phyloP scores from a whole-genome alignment of 345 rosid genomes.

The Raphanus sativus region DNA sequence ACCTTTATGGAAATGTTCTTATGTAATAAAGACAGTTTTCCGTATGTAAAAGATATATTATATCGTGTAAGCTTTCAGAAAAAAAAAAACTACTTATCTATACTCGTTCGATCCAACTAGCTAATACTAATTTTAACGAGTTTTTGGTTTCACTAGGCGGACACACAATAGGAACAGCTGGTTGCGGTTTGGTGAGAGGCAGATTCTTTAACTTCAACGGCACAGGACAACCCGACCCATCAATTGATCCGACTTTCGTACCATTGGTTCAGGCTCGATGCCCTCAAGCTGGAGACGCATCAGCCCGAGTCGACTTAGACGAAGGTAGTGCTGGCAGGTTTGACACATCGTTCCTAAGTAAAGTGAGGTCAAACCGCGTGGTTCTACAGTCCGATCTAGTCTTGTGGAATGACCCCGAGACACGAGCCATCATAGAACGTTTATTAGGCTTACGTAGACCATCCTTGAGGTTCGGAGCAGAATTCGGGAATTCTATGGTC shows the following conservation, averaged over 20 bases:
- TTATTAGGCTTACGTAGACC: slow-evolving; percentile 32
- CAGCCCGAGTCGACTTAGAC: slow-evolving; percentile 42
- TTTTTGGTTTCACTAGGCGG: slow-evolving; percentile 36
- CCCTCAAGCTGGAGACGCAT: slow-evolving; percentile 33
- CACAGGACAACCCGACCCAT: slow-evolving; percentile 38
- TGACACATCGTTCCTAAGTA: slow-evolving; percentile 44
- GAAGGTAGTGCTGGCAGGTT: slow-evolving; percentile 36
- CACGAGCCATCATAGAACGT: slow-evolving; percentile 31
- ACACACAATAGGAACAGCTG: slow-evolving; percentile 52
- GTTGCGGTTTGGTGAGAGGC: slow-evolving; percentile 40
- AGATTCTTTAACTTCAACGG: slow-evolving; percentile 44
- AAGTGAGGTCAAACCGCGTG: slow-evolving; percentile 42
- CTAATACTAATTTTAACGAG: not conserved
- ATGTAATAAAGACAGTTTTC: too few species aligned
- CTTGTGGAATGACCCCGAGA: slow-evolving; percentile 41
- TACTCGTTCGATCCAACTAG: not conserved
- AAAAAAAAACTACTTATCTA: too few species aligned
- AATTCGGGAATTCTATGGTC: slow-evolving; percentile 53
- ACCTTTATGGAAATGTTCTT: too few species aligned
- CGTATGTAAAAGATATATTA: too few species aligned
- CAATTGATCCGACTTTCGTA: slow-evolving; percentile 33
- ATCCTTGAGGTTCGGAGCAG: slow-evolving; percentile 33
- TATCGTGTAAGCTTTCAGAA: too few species aligned
- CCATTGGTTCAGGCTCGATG: slow-evolving; percentile 26
- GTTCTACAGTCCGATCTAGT: slow-evolving; percentile 43